phyloP scores from a whole-genome alignment of 2,329 filamentous ascomycete genomes.

The Fusarium succisae region DNA sequence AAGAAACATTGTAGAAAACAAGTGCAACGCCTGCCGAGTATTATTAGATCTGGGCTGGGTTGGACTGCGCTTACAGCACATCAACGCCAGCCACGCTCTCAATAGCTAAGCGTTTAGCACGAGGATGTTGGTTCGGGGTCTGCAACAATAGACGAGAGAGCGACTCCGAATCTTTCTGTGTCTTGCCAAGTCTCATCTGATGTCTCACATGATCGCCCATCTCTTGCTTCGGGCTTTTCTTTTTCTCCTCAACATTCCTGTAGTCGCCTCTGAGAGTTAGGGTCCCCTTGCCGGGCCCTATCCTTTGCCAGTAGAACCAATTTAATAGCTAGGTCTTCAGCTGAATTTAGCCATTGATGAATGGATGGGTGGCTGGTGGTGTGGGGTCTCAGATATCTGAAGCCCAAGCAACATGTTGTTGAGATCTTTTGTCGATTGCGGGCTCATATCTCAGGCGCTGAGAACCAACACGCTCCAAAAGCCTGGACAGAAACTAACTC shows the following conservation, averaged over 20 bases:
- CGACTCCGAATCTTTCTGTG: neutral
- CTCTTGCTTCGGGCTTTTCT: constrained; percentile 6
- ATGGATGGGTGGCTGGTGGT: neutral
- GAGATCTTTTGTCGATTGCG: constrained; percentile 9
- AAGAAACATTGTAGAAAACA: neutral
- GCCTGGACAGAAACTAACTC: neutral
- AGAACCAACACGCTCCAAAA: constrained; percentile 15
- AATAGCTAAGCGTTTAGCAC: neutral
- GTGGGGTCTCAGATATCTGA: constrained; percentile 3
- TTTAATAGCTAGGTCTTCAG: neutral
- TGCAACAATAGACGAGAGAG: neutral
- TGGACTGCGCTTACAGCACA: neutral
- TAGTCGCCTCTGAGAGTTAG: neutral
- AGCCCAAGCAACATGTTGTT: neutral
- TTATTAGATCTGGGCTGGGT: constrained; percentile 15
- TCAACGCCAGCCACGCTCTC: constrained; percentile 2
- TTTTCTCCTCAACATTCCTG: constrained; percentile 9
- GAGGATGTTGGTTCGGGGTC: neutral
- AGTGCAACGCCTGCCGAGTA: constrained; percentile 3
- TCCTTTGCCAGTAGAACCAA: neutral
- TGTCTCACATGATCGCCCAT: neutral
- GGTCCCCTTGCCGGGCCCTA: neutral
- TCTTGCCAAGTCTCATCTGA: constrained; percentile 2
- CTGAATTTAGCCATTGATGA: neutral
- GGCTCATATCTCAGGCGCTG: constrained; percentile 30